Evolutionary conservation across 805 yeast genomes (phyloP).

Genomic region (Yamadazyma scolyti): DNA sequence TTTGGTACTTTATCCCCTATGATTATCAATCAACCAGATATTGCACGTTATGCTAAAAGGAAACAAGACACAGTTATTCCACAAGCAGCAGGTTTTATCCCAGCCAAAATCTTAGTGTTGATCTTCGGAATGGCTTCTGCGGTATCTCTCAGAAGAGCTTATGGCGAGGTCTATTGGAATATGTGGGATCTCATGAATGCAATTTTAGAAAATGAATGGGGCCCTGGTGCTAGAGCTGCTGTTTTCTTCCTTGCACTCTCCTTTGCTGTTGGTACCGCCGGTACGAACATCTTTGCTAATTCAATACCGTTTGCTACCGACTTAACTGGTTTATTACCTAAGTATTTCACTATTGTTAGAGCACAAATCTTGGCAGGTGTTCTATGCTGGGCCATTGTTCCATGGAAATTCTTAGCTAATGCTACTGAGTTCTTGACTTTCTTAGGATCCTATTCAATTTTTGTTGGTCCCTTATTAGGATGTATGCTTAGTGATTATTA

Average conservation of each 20-base stretch:
- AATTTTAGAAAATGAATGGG: constrained; percentile 22
- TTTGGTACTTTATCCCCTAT: constrained; percentile 13
- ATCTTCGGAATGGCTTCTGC: constrained; percentile 12
- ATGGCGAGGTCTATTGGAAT: constrained; percentile 21
- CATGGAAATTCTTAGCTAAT: constrained; percentile 13
- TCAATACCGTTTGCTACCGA: constrained; percentile 20
- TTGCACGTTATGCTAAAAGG: constrained; percentile 12
- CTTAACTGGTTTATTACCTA: constrained; percentile 19
- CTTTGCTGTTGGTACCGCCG: constrained; percentile 19
- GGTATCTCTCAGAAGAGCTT: constrained; percentile 10
- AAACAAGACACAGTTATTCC: constrained; percentile 10
- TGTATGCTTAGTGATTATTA: constrained; percentile 11
- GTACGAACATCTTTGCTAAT: constrained; percentile 25
- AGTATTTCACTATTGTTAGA: constrained; percentile 20
- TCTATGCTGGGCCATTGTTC: constrained; percentile 13
- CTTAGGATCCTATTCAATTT: constrained; percentile 12
- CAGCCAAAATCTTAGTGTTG: constrained; percentile 10
- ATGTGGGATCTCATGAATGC: constrained; percentile 22
- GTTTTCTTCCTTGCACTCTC: constrained; percentile 14
- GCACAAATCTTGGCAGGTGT: constrained; percentile 11
- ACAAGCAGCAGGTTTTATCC: constrained; percentile 12
- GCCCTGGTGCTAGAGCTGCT: constrained; percentile 20
- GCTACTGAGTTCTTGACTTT: constrained; percentile 10
- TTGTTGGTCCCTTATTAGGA: constrained; percentile 13
- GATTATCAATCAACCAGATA: constrained; percentile 14